These are phyloP conservation scores for Lecanosticta acicola DNA, from an alignment of 2,329 filamentous ascomycete genomes.

Conservation along the genomic window DNA sequence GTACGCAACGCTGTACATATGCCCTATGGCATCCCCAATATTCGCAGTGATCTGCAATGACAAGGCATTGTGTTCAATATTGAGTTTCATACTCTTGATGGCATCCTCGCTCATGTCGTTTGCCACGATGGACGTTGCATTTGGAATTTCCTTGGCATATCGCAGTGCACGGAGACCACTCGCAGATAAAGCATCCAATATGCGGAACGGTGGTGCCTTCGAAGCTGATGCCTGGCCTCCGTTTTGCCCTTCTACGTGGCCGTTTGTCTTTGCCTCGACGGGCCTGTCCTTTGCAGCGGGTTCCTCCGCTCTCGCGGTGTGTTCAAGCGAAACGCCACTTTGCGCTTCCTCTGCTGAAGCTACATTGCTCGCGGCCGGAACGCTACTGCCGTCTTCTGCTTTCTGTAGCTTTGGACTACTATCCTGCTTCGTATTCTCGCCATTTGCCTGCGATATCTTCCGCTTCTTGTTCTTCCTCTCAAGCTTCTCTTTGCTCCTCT, in stretches of 20 bases:
- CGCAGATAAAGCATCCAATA: constrained; percentile 90
- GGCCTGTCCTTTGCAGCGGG: not conserved
- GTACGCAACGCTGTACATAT: constrained; percentile 68
- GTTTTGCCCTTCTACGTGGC: not conserved
- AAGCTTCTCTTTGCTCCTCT: constrained; percentile 30
- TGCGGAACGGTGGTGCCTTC: constrained; percentile 57
- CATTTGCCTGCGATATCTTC: constrained; percentile 12
- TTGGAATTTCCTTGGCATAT: constrained; percentile 83
- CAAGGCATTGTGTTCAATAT: constrained; percentile 77
- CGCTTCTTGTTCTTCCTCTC: constrained; percentile 30
- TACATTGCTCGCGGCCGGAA: not conserved
- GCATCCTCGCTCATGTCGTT: constrained; percentile 69
- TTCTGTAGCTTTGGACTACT: constrained; percentile 10
- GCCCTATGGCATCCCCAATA: constrained; percentile 75
- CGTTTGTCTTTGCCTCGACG: constrained; percentile 2
- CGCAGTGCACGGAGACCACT: constrained; percentile 86
- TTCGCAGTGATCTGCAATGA: constrained; percentile 64
- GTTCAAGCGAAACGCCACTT: not conserved
- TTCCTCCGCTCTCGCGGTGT: not conserved
- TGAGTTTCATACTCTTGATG: constrained; percentile 64
- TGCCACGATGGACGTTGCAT: constrained; percentile 48
- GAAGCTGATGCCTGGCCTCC: constrained; percentile 13
- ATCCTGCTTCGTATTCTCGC: constrained; percentile 22
- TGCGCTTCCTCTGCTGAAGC: not conserved
- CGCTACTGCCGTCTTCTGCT: constrained; percentile 10